These are phyloP conservation scores for Ogataea naganishii DNA, from an alignment of 805 yeast genomes.

Conservation along the genomic window DNA sequence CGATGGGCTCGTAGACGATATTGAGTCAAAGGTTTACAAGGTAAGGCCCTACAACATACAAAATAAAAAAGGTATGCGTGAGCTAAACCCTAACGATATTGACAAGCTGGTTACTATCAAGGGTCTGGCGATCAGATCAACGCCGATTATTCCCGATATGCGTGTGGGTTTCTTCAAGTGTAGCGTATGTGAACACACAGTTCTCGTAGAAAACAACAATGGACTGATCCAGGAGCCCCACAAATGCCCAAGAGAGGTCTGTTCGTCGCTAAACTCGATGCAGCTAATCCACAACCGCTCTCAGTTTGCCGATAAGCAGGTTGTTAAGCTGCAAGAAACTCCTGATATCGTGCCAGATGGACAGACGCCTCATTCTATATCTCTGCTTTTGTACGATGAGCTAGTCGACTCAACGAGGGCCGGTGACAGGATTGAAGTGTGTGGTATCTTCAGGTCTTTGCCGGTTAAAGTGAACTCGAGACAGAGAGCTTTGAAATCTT, in stretches of 20 bases:
- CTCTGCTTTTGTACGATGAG: constrained; percentile 91
- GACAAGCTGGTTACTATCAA: constrained; percentile 88
- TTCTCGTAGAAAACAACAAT: constrained; percentile 86
- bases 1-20: constrained; percentile 48
- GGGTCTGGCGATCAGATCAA: constrained; percentile 82
- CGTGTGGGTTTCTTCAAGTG: constrained; percentile 94
- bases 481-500: constrained; percentile 72
- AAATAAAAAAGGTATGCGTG: constrained; percentile 75
- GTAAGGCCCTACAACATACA: constrained; percentile 85
- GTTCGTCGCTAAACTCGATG: constrained; percentile 83
- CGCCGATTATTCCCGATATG: constrained; percentile 96
- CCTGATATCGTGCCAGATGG: constrained; percentile 97
- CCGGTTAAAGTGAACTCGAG: constrained; percentile 85
- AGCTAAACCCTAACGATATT: constrained; percentile 86
- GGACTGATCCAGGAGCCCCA: constrained; percentile 93
- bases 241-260: constrained; percentile 81
- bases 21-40: constrained; percentile 76
- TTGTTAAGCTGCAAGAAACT: constrained; percentile 87
- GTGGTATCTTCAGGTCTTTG: constrained; percentile 88
- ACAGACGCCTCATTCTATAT: constrained; percentile 95
- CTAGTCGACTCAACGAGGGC: constrained; percentile 91
- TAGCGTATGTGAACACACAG: constrained; percentile 88
- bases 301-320: constrained; percentile 91
- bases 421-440: constrained; percentile 92
- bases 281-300: constrained; percentile 85